Base-by-base conservation (phyloP, 768 basidiomycete species). In the Lactarius hengduanensis region DNA sequence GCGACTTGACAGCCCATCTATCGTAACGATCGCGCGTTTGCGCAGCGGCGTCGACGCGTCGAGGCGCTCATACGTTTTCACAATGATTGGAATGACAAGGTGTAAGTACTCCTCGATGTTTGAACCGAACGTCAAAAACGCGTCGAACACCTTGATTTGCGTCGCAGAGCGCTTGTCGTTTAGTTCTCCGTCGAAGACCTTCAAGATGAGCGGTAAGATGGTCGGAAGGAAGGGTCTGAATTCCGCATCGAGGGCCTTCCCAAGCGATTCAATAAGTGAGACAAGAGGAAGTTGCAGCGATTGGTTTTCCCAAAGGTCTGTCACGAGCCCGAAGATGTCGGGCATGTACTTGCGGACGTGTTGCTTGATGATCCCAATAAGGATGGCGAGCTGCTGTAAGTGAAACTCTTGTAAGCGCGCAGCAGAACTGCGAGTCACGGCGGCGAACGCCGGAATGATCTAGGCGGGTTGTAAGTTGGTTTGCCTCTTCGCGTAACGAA, bases 61-160 rank as follows among this genome's bases (percentile, higher is more conserved):
- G 1, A 84, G 76, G 41, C 91, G 84, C 74, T 98, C 97, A 70
- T 94, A 96, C 6, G 93, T 88, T 74, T 86, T 89, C 63, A 98
- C 90, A 67, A 98, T 93, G 70, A 96, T 89, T 0, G 97, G 97
- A 59, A 99, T 91, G 68, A 98, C 90, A 45, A 99, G 88, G 76
- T 98, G 96, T 18, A 98, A 82, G 76, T 98, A 98, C 75, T 99
- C 97, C 75, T 99, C 97, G 66, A 98, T 91, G 75, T 96, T 98
- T 3, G 92, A 83, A 5, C 97, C 97, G 73, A 99, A 98, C 0
- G 95, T 94, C 71, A 93, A 83, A 75, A 98, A 92, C 0, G 96
- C 94, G 72, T 96, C 92, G 64, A 98, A 92, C 64, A 98, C 89
- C 74, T 95, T 94, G 74, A 92, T 89, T 70, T 94, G 92, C 0